Base-by-base conservation (phyloP, 306 rosid genomes). In the Pterocarpus macrocarpus region DNA sequence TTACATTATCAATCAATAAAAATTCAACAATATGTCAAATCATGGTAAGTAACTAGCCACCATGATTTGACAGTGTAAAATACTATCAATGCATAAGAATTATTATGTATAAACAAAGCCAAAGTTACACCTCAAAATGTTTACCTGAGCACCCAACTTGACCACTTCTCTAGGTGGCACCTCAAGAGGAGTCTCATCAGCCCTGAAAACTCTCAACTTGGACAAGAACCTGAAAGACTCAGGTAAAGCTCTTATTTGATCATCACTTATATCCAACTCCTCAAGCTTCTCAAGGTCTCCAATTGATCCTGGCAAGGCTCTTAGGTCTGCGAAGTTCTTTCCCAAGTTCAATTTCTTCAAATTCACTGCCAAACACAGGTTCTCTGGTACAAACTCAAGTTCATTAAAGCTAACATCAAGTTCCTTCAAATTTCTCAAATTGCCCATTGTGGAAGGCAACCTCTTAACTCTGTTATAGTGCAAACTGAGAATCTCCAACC, bases 351-450 rank as follows among this genome's bases (percentile, higher is more conserved):
- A 57, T 66, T 91, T 95, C 80, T 72, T 86, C 71, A 93, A 86
- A 75, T 68, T 84, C 35, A 85, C 90, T 5, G 90, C 97, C 11
- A 91, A 87, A 78, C 99, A 91, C 5, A 95, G 78, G 84, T 81
- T 93, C 85, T 91, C 99, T 0, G 97, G 90, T 16, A 93, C 73
- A 12, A 79, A 80, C 62, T 90, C 97, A 1, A 95, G 80, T 74
- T 95, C 99, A 13, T 95, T 95, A 84, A 95, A 95, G 88, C 95
- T 93, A 17, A 90, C 89, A 81, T 95, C 99, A 71, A 95, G 94
- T 86, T 95, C 98, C 89, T 87, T 86, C 87, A 95, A 82, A 72
- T 81, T 87, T 75, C 70, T 39, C 15, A 95, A 87, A 65, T 86
- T 89, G 1, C 93, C 97, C 49, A 90, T 78, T 62, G 94, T 93